phyloP scores from a whole-genome alignment of 78 protist species.

The Chrysochromulina tobinii region DNA sequence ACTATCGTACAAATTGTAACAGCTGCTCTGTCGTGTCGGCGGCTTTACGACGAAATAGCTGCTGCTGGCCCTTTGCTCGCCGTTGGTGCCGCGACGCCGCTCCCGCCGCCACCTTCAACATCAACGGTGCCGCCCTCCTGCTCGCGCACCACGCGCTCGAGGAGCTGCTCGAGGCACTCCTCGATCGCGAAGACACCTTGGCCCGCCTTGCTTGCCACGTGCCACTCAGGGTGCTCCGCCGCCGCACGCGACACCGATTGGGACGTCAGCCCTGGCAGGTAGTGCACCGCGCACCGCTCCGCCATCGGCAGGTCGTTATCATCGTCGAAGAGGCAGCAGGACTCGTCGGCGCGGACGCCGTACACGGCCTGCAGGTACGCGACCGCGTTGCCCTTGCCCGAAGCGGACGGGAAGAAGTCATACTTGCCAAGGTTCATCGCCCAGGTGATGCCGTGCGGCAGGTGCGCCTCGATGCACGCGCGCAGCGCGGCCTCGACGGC shows the following conservation, averaged over 20 bases:
- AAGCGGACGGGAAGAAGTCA: background rate
- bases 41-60: too few relatives aligned
- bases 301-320: constrained; percentile 29
- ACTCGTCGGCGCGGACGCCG: background rate
- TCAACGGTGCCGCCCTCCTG: too few relatives aligned
- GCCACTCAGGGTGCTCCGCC: background rate
- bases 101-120: too few relatives aligned
- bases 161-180: background rate
- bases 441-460: background rate
- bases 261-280: background rate
- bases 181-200: constrained; percentile 20
- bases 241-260: background rate
- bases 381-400: constrained; percentile 7
- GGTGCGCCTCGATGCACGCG: background rate
- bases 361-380: background rate
- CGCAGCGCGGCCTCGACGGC: background rate
- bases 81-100: too few relatives aligned
- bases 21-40: too few relatives aligned
- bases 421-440: constrained; percentile 22
- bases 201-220: background rate
- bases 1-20: too few relatives aligned
- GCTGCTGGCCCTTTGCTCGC: too few relatives aligned
- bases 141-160: background rate
- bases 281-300: background rate
- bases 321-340: constrained; percentile 10